Base-by-base conservation (phyloP, 2,329 filamentous ascomycete species). In the Truncatella angustata region DNA sequence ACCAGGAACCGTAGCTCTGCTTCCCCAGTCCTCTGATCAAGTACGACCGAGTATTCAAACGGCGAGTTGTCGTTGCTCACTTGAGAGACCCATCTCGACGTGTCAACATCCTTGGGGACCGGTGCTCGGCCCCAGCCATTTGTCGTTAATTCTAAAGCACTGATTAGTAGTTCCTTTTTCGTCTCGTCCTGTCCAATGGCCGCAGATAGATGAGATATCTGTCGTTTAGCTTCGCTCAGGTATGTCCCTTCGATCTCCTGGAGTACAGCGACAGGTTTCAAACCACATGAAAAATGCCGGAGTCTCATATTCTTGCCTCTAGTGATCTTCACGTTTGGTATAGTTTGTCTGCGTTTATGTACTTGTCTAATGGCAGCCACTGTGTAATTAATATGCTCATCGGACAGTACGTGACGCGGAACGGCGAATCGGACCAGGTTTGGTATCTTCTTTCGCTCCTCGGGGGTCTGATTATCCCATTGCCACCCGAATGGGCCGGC, bases 371-470 rank as follows among this genome's bases (percentile, higher is more conserved):
- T 55, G 5, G 58, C 56, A 2, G 54, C 55, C 16, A 58, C 54
- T 1, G 55, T 56, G 30, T 60, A 61, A 16, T 53, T 43, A 14
- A 61, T 58, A 37, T 61, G 58, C 37, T 57, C 32, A 11, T 56
- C 54, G 14, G 54, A 58, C 26, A 60, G 40, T 20, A 59, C 55
- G 24, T 61, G 44, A 9, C 59, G 55, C 34, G 56, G 59, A 16
- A 58, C 51, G 1, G 58, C 59, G 45, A 61, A 58, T 12, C 56
- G 56, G 32, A 61, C 59, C 23, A 58, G 40, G 24, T 59, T 56
- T 4, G 56, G 57, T 26, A 59, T 55, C 21, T 46, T 44, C 2
- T 34, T 43, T 10, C 51, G 56, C 14, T 54, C 20, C 28, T 50
- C 54, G 3, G 53, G 54, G 5, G 54, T 10, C 46, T 59, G 51